Base-by-base conservation (phyloP, 169 alveolate species). In the Ichthyophthirius multifiliis region DNA sequence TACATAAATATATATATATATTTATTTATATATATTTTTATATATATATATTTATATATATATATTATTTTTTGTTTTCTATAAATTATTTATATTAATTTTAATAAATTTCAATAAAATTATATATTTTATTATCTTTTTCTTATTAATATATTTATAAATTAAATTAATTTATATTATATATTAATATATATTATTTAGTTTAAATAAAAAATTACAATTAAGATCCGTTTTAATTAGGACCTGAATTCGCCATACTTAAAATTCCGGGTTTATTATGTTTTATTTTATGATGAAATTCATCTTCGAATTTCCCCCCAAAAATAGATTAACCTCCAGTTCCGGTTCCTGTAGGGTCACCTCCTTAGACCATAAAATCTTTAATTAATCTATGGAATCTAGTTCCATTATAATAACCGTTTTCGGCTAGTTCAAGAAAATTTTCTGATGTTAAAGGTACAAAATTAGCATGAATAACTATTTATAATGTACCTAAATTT, bases 261-360 rank as follows among this genome's bases (percentile, higher is more conserved):
- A 91, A 80, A 2, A 91, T 82, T 31, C 94, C 94, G 45, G 92
- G 73, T 16, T 83, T 86, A 5, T 41, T 43, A 76, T 91, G 94
- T 30, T 81, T 41, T 2, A 85, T 34, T 18, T 74, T 73, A 18
- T 80, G 83, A 79, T 83, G 83, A 39, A 88, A 83, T 44, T 91
- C 95, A 65, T 85, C 92, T 44, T 82, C 43, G 80, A 90, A 87
- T 34, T 82, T 76, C n/a, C 46, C 82, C 16, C 91, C 90, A 71
- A 78, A 87, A 9, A 81, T 83, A 4, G 92, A 87, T 44, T 85
- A 81, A 3, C 95, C 95, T 10, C 95, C 93, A 37, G 82, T 83
- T 18, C 93, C 95, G 16, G 92, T 87, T 15, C 90, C 95, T 30
- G 89, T 81, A 3, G 95, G 95, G 71, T 91, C 95, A 0, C 96